Evolutionary conservation across 805 yeast genomes (phyloP), one percentile per base, ranked within the genome.

Genomic region (Blastobotrys peoriensis): DNA sequence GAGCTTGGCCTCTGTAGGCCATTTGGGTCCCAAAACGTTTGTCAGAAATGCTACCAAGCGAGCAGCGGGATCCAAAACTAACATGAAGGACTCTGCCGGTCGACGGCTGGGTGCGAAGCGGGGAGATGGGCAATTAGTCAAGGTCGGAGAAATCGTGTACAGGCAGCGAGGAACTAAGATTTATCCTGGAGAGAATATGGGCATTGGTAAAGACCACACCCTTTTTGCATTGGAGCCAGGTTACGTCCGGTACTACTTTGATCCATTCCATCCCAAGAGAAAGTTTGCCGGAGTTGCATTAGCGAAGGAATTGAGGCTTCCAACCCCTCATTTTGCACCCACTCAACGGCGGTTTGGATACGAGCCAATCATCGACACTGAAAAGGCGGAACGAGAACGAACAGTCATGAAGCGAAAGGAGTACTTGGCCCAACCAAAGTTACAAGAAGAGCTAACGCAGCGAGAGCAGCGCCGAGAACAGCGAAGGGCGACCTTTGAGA

Each of bases 231-330:
- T 71, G 28, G 98, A 93, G 61, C 96, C 96, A 2, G 98, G 98
- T 20, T 87, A 71, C 62, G 97, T 91, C 23, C 77, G 94, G 51
- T 93, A 78, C 66, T 93, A 93, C 65, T 68, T 82, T 49, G 96
- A 93, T 69, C 98, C 98, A 3, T 93, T 93, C 73, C 98, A 93
- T 60, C 97, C 98, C 36, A 78, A 79, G 62, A 79, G 97, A 61
- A 83, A 81, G 60, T 86, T 86, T 60, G 84, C 88, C 51, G 98
- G 98, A 33, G 80, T 93, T 33, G 88, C 95, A 0, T 71, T 93
- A 41, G 68, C 67, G 33, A 73, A 74, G 47, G 83, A 80, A 1
- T 65, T 76, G 28, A 68, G 70, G 49, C 73, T 91, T 30, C 98
- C 98, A 35, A 79, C 86, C 13, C 85, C 91, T 4, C 98, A 93